Evolutionary conservation across 225 moss, liverwort and hornwort species (phyloP).

Genomic region (Pseudisothecium myosuroides): DNA sequence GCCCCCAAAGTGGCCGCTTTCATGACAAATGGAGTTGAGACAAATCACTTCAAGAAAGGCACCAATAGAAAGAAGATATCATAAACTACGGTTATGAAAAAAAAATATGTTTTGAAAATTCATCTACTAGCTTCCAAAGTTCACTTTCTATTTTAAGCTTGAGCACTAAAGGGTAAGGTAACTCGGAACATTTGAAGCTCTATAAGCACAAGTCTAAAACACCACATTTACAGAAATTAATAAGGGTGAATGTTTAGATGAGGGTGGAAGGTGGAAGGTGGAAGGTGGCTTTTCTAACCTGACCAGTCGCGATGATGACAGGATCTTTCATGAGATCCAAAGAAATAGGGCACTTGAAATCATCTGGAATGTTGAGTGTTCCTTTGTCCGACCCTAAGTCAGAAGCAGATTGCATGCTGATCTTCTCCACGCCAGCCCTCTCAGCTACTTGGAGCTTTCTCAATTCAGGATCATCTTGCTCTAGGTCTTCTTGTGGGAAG

Average conservation of each 20-base stretch:
- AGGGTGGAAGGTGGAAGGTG: neutral
- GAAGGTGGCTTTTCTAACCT: slow-evolving; percentile 19
- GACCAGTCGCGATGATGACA: slow-evolving; percentile 80
- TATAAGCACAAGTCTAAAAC: neutral
- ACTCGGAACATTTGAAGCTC: neutral
- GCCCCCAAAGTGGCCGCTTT: neutral
- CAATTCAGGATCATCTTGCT: slow-evolving; percentile 17
- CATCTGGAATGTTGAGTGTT: slow-evolving; percentile 51
- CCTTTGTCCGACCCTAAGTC: neutral
- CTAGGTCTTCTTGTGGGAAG: slow-evolving; percentile 31
- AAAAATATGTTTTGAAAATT: neutral
- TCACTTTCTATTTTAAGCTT: neutral
- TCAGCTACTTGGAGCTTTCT: slow-evolving; percentile 20
- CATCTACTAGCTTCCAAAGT: neutral
- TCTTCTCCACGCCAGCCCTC: slow-evolving; percentile 20
- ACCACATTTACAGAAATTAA: neutral
- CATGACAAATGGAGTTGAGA: neutral
- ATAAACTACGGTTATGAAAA: neutral
- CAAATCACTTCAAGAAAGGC: neutral
- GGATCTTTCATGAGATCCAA: slow-evolving; percentile 78
- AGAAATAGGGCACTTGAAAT: slow-evolving; percentile 82
- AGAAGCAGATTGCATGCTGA: slow-evolving; percentile 2
- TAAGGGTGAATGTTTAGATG: neutral
- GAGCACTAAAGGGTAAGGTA: neutral
- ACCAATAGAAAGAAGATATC: neutral